Conservation (phyloP, 345 rosid species). For the Camelina hispida region DNA sequence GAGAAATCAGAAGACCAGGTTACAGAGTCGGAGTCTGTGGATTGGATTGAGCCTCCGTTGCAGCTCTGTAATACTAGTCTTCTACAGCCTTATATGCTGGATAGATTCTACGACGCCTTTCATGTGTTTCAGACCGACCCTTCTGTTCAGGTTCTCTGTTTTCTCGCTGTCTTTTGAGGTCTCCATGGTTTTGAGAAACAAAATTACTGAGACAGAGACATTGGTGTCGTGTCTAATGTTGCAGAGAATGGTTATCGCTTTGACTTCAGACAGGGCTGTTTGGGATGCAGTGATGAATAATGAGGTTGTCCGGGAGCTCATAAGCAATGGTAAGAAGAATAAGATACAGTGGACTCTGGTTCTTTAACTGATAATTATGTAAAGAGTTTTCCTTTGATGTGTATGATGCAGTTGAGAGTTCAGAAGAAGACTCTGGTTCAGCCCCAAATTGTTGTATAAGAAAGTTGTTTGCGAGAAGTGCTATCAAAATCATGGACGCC, state of each 20-base stretch:
- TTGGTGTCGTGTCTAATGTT: neutral
- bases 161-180: neutral
- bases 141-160: constrained; percentile 65
- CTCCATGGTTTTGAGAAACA: neutral
- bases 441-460: constrained; percentile 48
- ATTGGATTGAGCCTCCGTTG: constrained; percentile 78
- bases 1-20: constrained; percentile 43
- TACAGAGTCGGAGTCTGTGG: constrained; percentile 52
- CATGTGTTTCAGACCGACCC: constrained; percentile 80
- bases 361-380: neutral
- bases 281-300: constrained; percentile 91
- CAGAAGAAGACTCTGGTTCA: constrained; percentile 49
- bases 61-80: constrained; percentile 51
- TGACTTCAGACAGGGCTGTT: constrained; percentile 81
- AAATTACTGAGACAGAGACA: neutral
- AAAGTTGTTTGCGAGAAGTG: constrained; percentile 63
- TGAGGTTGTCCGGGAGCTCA: constrained; percentile 74
- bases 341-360: neutral
- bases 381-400: constrained; percentile 1
- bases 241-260: constrained; percentile 71
- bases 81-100: constrained; percentile 56
- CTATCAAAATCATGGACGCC: constrained; percentile 49
- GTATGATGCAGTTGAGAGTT: constrained; percentile 39
- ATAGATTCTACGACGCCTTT: constrained; percentile 73
- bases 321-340: constrained; percentile 23